A percentile compares a stretch with the other conserved stretches of the same genome.
Evolutionary conservation across 257 asterid genomes (phyloP).

Genomic region (Capsicum rhomboideum): DNA sequence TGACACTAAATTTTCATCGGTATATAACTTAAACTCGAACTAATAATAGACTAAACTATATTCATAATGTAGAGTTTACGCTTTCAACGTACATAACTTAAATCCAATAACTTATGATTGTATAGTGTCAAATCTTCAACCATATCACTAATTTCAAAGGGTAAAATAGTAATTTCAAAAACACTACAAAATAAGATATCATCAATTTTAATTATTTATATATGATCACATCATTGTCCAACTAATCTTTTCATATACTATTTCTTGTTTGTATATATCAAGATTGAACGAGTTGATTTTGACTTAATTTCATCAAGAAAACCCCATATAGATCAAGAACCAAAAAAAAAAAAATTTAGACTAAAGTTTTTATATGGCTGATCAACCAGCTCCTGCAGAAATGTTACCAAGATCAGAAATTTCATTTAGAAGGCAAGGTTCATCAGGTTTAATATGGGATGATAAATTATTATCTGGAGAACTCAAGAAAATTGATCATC

Average conservation of each 20-base stretch:
- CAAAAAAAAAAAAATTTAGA: neutral
- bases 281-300: neutral
- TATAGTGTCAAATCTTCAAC: neutral
- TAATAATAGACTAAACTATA: neutral
- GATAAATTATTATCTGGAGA: conserved; percentile 30
- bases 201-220: neutral
- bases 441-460: conserved; percentile 47
- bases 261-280: neutral
- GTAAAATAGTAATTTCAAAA: neutral
- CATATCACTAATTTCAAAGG: neutral
- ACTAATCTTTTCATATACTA: neutral
- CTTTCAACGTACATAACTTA: too few species aligned
- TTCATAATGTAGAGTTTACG: too few species aligned
- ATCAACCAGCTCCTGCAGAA: neutral
- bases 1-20: too few species aligned
- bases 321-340: neutral
- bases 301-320: neutral
- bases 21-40: neutral
- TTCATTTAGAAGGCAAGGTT: conserved; percentile 45
- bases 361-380: neutral
- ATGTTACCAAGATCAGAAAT: conserved; percentile 33
- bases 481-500: conserved; percentile 12
- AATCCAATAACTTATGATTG: neutral
- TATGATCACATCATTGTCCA: neutral
- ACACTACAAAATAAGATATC: neutral